Evolutionary conservation across 257 asterid species (phyloP), one percentile per base, ranked within the genome.

Genomic region (Capsicum pubescens): DNA sequence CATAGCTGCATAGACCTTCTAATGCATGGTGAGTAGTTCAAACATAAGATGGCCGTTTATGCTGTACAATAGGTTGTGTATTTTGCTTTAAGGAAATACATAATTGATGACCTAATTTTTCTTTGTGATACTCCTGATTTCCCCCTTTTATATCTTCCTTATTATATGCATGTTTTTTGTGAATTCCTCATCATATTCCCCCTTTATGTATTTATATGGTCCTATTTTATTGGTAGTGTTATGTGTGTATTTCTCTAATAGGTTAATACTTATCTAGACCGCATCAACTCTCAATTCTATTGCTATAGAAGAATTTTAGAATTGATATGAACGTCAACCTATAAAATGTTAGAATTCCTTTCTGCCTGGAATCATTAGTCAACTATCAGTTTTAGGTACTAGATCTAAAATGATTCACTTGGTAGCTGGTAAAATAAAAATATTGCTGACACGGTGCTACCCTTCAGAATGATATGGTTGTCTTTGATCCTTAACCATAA

Each of bases 1-100:
- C 80, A 72, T 46, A 58, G 80, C 11, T 72, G 42, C n/a, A 6
- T 46, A 72, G 58, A 46, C 80, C 80, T 46, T 46, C 80, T 46
- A 19, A 46, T 7, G 42, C 59, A 46, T 46, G 15, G n/a, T 46
- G 42, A 48, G 39, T 72, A 17, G 59, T 72, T 46, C 39, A n/a
- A 71, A 72, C 80, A 46, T 46, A n/a, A n/a, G 58, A 72, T 6
- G 46, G 80, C 6, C 7, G 35, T 35, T 26, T 46, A 19, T 72
- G 55, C 16, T 72, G 80, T 46, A 9, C 42, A 10, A 19, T 48
- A 46, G 80, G 35, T 46, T 71, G 58, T 44, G 58, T 12, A 2
- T 71, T 71, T 71, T 71, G 58, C 58, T 71, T 46, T n/a, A 44
- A 46, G 39, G 79, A 46, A 44, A 71, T 71, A 36, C 35, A 71